Conservation (phyloP, 2,329 filamentous ascomycete genomes). For the Neonectria punicea region DNA sequence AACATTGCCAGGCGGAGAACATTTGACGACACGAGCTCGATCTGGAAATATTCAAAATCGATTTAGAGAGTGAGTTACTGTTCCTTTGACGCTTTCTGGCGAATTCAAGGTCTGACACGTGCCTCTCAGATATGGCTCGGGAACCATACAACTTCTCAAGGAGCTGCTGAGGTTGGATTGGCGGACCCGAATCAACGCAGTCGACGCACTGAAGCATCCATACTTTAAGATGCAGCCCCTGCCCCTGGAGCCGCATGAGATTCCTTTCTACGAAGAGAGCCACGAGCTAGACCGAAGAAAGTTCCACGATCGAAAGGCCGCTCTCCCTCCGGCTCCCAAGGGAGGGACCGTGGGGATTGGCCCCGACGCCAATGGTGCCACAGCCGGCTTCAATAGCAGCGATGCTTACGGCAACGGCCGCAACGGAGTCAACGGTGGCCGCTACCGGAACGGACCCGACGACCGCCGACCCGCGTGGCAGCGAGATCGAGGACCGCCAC, state of each 20-base stretch:
- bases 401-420: constrained; percentile 60
- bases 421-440: constrained; percentile 60
- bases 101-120: constrained; percentile 27
- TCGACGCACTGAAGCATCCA: constrained; percentile 90
- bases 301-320: constrained; percentile 85
- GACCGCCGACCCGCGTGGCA: constrained; percentile 66
- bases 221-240: constrained; percentile 86
- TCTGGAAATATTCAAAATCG: constrained; percentile 74
- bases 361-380: constrained; percentile 60
- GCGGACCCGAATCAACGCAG: constrained; percentile 88
- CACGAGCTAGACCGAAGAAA: constrained; percentile 96
- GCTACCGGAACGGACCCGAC: constrained; percentile 55
- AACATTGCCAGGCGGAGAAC: constrained; percentile 82
- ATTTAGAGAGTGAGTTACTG: constrained; percentile 73
- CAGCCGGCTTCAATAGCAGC: constrained; percentile 60
- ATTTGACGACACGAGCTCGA: constrained; percentile 70
- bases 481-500: constrained; percentile 62
- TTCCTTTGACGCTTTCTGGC: not conserved
- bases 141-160: constrained; percentile 81
- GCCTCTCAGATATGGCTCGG: constrained; percentile 67
- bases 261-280: constrained; percentile 93
- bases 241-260: constrained; percentile 83
- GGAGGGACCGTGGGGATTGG: constrained; percentile 88
- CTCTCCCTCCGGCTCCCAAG: constrained; percentile 88
- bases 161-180: constrained; percentile 91